Conservation (phyloP, 176 grass and related monocot genomes). For the Melocanna baccifera region DNA sequence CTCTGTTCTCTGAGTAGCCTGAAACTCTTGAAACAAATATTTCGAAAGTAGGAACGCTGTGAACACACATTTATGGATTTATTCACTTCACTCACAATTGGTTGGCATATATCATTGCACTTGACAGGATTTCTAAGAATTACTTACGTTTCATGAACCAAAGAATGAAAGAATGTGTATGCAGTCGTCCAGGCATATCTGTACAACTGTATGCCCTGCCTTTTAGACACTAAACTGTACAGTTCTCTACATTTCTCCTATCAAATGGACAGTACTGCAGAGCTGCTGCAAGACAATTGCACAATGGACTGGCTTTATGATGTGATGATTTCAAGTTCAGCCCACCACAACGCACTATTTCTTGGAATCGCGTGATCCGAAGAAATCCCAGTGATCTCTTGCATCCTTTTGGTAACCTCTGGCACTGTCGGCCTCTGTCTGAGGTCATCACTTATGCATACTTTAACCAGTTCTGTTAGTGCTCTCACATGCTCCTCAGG, state of each 20-base stretch:
- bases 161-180: conserved; percentile 41
- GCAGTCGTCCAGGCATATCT: conserved; percentile 15
- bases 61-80: not conserved
- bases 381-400: conserved; percentile 62
- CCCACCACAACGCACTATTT: conserved; percentile 72
- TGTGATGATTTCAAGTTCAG: conserved; percentile 78
- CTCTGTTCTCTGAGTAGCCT: not conserved
- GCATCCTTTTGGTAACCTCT: conserved; percentile 55
- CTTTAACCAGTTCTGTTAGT: conserved; percentile 53
- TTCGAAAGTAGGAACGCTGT: too few species aligned
- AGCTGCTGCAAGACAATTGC: not conserved
- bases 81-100: not conserved
- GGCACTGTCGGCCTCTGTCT: conserved; percentile 48
- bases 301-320: conserved; percentile 9
- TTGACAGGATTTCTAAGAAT: conserved; percentile 4
- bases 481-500: conserved; percentile 44
- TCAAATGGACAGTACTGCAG: not conserved
- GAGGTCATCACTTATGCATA: conserved; percentile 53
- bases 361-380: conserved; percentile 48
- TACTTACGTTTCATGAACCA: not conserved
- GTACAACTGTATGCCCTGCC: conserved; percentile 21
- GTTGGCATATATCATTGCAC: not conserved
- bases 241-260: not conserved
- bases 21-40: not conserved
- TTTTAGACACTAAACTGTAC: conserved; percentile 35